Conservation (phyloP, 2,329 filamentous ascomycete genomes). For the Alternaria rosae region DNA sequence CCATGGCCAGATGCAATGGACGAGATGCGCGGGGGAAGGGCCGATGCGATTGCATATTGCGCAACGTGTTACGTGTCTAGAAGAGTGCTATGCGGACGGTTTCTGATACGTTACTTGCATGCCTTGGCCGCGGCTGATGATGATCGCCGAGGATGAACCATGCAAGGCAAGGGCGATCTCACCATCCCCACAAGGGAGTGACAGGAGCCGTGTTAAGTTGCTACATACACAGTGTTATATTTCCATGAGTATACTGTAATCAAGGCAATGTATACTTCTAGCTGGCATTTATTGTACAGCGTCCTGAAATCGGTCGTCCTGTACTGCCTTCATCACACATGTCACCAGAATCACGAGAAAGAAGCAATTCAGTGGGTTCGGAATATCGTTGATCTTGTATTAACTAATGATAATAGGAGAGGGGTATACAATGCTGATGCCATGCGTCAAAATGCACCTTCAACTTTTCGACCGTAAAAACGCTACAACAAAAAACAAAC, state of each 20-base stretch:
- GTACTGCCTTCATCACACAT: no score
- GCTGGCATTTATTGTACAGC: no score
- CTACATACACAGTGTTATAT: background rate
- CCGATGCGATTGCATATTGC: constrained; percentile 12
- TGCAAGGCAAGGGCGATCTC: background rate
- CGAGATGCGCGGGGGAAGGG: background rate
- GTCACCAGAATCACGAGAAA: background rate
- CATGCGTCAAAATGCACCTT: constrained; percentile 5
- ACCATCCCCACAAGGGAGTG: background rate
- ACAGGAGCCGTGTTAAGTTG: background rate
- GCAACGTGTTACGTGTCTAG: constrained; percentile 15
- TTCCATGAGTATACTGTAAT: background rate
- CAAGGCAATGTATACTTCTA: background rate
- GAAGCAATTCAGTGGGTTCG: background rate
- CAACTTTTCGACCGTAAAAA: constrained; percentile 8
- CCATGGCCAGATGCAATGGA: constrained; percentile 15
- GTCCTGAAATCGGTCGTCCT: no score
- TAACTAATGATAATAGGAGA: constrained; percentile 11
- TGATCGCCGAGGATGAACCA: background rate
- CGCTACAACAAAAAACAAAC: constrained; percentile 7
- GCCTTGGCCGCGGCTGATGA: background rate
- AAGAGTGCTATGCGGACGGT: constrained; percentile 4
- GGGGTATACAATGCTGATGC: constrained; percentile 36
- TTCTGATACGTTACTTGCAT: background rate
- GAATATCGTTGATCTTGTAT: constrained; percentile 9